A percentile compares a stretch with the other conserved stretches of the same genome.
phyloP scores from a whole-genome alignment of 23 red algal species.

The Gracilariopsis chorda region DNA sequence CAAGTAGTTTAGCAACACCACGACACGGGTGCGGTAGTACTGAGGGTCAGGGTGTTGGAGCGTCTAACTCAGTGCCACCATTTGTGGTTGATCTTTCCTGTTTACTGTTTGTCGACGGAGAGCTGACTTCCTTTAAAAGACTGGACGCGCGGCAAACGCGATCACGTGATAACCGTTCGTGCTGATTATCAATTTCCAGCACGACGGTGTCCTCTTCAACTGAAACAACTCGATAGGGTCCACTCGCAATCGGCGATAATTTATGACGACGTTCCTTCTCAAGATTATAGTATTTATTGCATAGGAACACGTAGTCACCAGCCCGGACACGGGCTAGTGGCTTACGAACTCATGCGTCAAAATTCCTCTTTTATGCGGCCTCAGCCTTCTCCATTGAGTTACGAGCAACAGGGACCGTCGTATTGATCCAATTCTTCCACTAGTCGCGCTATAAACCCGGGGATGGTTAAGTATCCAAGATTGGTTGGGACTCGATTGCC shows the following conservation, averaged over 20 bases:
- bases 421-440: background rate
- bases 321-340: background rate
- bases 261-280: background rate
- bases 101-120: too few relatives aligned
- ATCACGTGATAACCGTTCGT: too few relatives aligned
- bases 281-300: background rate
- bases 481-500: background rate
- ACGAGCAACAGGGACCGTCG: background rate
- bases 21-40: too few relatives aligned
- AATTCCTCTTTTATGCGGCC: background rate
- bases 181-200: background rate
- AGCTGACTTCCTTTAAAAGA: too few relatives aligned
- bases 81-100: too few relatives aligned
- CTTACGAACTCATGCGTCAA: background rate
- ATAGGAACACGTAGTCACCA: background rate
- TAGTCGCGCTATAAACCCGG: background rate
- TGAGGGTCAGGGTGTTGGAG: too few relatives aligned
- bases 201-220: background rate
- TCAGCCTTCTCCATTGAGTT: background rate
- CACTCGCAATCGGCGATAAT: background rate
- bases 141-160: too few relatives aligned
- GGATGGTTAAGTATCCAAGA: background rate
- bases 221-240: background rate
- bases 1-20: too few relatives aligned
- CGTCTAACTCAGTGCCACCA: too few relatives aligned